phyloP scores from a whole-genome alignment of 108 stramenopile species.

The Nannochloropsis gaditana region DNA sequence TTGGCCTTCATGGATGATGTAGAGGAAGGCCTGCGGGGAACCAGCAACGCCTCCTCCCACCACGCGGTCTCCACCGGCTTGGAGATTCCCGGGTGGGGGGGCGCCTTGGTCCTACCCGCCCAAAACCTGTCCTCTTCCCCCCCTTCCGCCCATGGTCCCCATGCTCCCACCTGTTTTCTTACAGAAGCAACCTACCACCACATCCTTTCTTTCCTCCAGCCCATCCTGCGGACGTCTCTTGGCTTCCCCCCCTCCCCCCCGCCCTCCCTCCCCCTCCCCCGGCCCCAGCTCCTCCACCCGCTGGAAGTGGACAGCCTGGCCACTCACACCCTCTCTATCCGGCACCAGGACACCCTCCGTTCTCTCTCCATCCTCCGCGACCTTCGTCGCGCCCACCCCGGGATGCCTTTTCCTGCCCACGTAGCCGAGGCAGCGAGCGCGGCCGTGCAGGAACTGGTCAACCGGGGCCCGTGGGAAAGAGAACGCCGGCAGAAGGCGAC shows the following conservation, averaged over 20 bases:
- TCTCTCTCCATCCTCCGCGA: background rate
- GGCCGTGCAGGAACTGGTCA: background rate
- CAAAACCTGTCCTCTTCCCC: background rate
- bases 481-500: background rate
- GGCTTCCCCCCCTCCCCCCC: slow-evolving; percentile 2
- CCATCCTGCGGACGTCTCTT: background rate
- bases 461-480: background rate
- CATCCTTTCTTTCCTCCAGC: background rate
- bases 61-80: background rate
- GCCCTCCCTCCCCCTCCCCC: background rate
- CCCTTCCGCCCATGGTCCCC: background rate
- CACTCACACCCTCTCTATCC: background rate
- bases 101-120: background rate
- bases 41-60: background rate
- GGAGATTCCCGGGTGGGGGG: background rate
- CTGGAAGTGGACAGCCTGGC: background rate
- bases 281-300: background rate
- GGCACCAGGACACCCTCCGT: background rate
- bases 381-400: background rate
- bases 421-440: background rate
- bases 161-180: background rate
- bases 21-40: background rate
- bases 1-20: background rate
- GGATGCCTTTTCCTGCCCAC: background rate
- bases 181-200: background rate